Conservation (phyloP, 345 rosid genomes). For the Corchorus olitorius region DNA sequence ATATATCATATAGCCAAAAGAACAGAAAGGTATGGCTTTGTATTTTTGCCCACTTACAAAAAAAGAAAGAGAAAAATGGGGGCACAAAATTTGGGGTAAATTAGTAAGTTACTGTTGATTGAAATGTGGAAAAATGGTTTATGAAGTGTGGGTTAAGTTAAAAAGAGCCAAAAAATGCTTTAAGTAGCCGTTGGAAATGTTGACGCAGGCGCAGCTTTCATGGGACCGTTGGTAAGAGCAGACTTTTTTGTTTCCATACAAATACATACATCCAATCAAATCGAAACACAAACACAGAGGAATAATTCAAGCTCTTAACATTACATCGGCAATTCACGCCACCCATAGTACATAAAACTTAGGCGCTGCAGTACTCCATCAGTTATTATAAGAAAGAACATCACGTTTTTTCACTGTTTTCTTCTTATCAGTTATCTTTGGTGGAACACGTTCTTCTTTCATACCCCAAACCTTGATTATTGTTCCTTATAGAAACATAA, state of each 20-base stretch:
- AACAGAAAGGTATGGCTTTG: neutral
- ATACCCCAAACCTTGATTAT: neutral
- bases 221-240: neutral
- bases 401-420: neutral
- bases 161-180: neutral
- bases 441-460: neutral
- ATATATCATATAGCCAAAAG: neutral
- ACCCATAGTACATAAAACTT: no score
- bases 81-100: no score
- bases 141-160: neutral
- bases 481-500: no score
- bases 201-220: neutral
- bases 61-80: no score
- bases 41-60: neutral
- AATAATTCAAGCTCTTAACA: neutral
- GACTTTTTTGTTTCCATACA: neutral
- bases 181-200: slow-evolving; percentile 1
- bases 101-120: neutral
- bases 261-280: neutral
- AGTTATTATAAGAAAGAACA: neutral
- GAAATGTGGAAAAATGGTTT: neutral
- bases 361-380: neutral
- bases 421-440: no score
- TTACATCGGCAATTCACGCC: neutral
- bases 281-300: no score